Base-by-base conservation (phyloP, 2,329 filamentous ascomycete species). In the Paecilomyces dactylethromorphus region DNA sequence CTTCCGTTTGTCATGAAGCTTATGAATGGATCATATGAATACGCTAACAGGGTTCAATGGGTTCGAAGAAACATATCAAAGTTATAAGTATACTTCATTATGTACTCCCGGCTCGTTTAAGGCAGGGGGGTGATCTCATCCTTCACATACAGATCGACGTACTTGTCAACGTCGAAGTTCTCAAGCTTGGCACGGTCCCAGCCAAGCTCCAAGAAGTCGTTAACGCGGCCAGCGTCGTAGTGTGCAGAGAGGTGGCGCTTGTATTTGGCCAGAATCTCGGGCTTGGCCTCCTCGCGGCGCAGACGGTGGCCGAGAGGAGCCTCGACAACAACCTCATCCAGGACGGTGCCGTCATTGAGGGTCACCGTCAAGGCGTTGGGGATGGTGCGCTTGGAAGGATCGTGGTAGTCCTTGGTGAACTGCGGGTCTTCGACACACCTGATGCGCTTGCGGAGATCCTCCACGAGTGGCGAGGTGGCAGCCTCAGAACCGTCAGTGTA, bases 331-430 rank as follows among this genome's bases (percentile, higher is more conserved):
- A 95, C 87, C 80, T 99, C 94, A 22, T 93, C 88, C 35, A 97
- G 82, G 10, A 94, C 83, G 53, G 92, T 96, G 69, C 94, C 94
- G 74, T 97, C 93, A 76, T 96, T 94, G 67, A 99, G 84, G 70
- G 89, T 93, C 60, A 99, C 92, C 31, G 92, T 97, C 65, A 99
- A 83, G 8, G 92, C 94, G 80, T 99, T 99, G 76, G 92, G 91
- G 78, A 99, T 99, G 77, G 92, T 97, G 69, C 94, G 91, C 81
- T 95, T 90, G 66, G 84, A 81, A 31, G 94, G 91, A 81, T 97
- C 84, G 75, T 99, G 94, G 86, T 99, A 99, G 78, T 97, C 93
- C 73, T 83, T 79, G 66, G 94, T 97, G 83, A 92, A 97, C 78
- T 93, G 85, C 59, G 91, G 89, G 79, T 99, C 94, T 80, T 99